Evolutionary conservation across 225 moss, liverwort and hornwort species (phyloP), one percentile per base, ranked within the genome.

Genomic region (Polytrichum commune): DNA sequence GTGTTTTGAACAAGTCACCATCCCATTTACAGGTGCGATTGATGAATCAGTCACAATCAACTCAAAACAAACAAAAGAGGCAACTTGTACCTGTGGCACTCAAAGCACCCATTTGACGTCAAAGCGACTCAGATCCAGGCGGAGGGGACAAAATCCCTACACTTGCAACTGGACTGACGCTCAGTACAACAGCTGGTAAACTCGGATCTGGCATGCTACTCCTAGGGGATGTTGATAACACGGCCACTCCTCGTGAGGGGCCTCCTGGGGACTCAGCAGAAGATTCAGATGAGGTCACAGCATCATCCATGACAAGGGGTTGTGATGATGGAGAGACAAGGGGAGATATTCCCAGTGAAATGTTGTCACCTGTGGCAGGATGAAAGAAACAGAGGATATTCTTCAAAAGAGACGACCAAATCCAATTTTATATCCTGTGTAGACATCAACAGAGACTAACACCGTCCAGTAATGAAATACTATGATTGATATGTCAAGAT

Each of bases 291-390:
- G 84, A 85, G 60, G 80, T 74, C 65, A 79, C 66, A 69, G 79
- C 74, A 56, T 88, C 88, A 63, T 88, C 88, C 57, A 23, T 55
- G 23, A 38, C 73, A 70, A 79, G 82, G 30, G 78, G 71, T 71
- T 85, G 88, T 69, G 88, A 88, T 22, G 88, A 84, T 72, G 88
- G 88, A 69, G 88, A 88, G 55, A 80, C 88, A 66, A 85, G 69
- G 10, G 88, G 88, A 61, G 88, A 88, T 46, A 82, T 69, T 68
- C 82, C 88, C 67, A 84, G 83, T 46, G 86, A 81, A 76, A 68
- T 72, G 63, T 60, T 32, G 79, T 76, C 26, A 77, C 81, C 87
- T 87, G 83, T 74, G 27, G 16, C 9, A 63, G 62, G 10, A 63
- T 8, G 27, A 63, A 18, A 58, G 24, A 22, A 46, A 38, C 38